Base-by-base conservation (phyloP, 2,329 filamentous ascomycete species). In the Pleoardoris graminearum region DNA sequence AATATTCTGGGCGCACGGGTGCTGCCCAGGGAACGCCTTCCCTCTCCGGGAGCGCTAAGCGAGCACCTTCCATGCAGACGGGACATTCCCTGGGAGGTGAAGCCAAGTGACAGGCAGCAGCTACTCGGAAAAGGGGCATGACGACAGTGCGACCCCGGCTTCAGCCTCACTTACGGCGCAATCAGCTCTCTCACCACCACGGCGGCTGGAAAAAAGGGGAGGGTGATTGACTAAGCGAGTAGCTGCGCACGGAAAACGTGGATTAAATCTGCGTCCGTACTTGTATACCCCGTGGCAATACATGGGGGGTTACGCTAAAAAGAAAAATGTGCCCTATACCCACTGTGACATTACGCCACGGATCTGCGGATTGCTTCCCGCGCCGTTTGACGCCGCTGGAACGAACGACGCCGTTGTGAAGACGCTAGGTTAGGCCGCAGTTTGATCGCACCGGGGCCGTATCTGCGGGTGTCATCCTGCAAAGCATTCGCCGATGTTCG, bases 1-100 rank as follows among this genome's bases (percentile, higher is more conserved):
- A 67, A 67, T 62, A 64, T 65, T 63, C 60, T 54, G 29, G 33
- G 42, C 39, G 39, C 51, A 54, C 41, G 55, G 52, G 48, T 56
- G 32, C 51, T 53, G 47, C 49, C 19, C 16, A 2, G 29, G 36
- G 21, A 7, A 11, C 45, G 55, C 68, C 69, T 68, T 62, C 36
- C 64, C 60, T 39, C 30, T 61, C 57, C 27, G 36, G 66, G 67
- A n/a, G 48, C 39, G 30, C 53, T 50, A 66, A 68, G 65, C 67
- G 67, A 65, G 53, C 48, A 56, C 56, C 48, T 45, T 30, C 54
- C 55, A 44, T 56, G 54, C 54, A 48, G 58, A 56, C n/a, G 52
- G 53, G 55, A 55, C 54, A 57, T 58, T n/a, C 61, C 59, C 59
- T 53, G 51, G 53, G n/a, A 32, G 39, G 53, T 36, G 41, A 48